Base-by-base conservation (phyloP, 306 rosid genomes). In the Prunus davidiana region DNA sequence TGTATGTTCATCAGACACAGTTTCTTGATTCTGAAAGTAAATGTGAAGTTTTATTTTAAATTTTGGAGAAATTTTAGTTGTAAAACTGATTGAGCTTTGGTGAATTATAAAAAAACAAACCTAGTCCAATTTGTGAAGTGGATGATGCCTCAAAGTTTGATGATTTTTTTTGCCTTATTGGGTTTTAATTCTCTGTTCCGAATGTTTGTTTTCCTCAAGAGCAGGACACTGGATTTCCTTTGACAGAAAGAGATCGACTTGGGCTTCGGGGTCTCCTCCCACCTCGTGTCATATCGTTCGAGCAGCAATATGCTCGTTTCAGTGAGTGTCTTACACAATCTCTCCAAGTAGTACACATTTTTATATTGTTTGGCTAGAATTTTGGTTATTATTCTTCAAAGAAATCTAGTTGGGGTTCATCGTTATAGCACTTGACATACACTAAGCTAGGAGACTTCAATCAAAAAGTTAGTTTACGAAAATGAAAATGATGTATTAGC, bases 211-310 rank as follows among this genome's bases (percentile, higher is more conserved):
- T 69, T 10, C 56, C 50, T 70, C 69, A 75, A 82, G 85, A 84
- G 82, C 92, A 96, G 99, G 99, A 92, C 78, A 96, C 99, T 74
- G 98, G 97, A 28, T 96, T 96, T 85, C 98, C 97, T 64, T 83
- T 87, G 77, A 92, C 97, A 15, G 99, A 96, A 83, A 87, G 99
- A 78, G 97, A 96, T 80, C 86, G 99, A 63, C 86, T 96, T 72
- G 99, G 99, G 76, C 96, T 96, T 75, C 97, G 99, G 6, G 99
- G 99, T 69, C 98, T 96, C 22, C 93, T 92, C 60, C 99, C 99
- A 65, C 99, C 99, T 67, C 96, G 99, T 57, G 92, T 96, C 69
- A 92, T 96, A 82, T 89, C 99, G 45, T 96, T 96, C 72, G 99
- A 90, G 88, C 93, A 96, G 64, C 99, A 96, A 69, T 92, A 92